Evolutionary conservation across 108 stramenopile species (phyloP).

Genomic region (Nannochloropsis gaditana): DNA sequence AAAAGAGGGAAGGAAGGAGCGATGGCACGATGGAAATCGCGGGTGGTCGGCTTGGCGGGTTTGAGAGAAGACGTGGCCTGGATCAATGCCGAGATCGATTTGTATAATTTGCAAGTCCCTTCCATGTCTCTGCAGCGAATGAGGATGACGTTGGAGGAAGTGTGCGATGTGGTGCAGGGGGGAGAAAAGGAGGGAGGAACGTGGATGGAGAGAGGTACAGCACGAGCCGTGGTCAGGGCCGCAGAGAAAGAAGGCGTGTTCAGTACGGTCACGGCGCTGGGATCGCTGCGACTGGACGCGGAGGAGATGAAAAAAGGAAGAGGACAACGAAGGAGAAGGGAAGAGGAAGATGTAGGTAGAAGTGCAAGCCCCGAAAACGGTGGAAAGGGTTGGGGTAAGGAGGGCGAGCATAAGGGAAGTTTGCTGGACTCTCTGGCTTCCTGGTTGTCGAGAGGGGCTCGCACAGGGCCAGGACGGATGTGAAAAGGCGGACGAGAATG

Average conservation of each 20-base stretch:
- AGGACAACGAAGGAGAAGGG: neutral
- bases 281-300: neutral
- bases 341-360: neutral
- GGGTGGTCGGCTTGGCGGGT: neutral
- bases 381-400: neutral
- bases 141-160: neutral
- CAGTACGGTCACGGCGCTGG: neutral
- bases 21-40: neutral
- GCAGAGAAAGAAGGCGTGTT: neutral
- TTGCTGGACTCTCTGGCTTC: neutral
- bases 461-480: neutral
- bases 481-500: no score
- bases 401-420: neutral
- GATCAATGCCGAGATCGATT: conserved; percentile 13
- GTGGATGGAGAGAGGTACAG: conserved; percentile 10
- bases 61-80: neutral
- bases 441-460: neutral
- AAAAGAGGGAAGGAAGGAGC: neutral
- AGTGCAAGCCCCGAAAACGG: neutral
- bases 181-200: neutral
- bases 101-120: conserved; percentile 13
- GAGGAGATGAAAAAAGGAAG: neutral
- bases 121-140: conserved; percentile 15
- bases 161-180: neutral
- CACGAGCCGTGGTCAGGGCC: neutral